Percentiles rank a stretch among this genome's conserved stretches.
These are phyloP conservation scores for Blastobotrys serpentis DNA, from an alignment of 1,139 yeast species.

Conservation along the genomic window DNA sequence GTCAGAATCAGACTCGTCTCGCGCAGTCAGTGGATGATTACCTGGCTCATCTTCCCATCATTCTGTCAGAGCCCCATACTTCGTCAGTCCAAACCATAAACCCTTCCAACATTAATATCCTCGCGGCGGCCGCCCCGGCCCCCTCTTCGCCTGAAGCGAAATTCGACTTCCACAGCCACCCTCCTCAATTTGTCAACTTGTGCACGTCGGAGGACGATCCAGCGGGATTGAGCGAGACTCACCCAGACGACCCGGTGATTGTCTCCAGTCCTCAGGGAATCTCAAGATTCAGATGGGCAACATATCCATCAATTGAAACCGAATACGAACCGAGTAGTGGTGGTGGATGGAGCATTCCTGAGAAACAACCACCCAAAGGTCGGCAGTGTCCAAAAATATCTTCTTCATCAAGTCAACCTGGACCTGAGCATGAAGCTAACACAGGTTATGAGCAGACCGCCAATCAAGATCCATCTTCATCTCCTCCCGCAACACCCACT, in stretches of 20 bases:
- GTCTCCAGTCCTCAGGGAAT: no score
- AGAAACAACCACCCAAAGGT: not conserved
- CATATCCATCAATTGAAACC: no score
- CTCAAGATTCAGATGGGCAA: no score
- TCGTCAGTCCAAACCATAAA: not conserved
- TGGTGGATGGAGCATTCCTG: no score
- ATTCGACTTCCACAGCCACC: not conserved
- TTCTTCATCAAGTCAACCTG: conserved; percentile 10
- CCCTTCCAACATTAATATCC: not conserved
- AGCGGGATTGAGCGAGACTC: no score
- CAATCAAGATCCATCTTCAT: no score
- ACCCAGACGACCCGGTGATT: no score
- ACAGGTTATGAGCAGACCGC: no score
- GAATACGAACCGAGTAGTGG: not conserved
- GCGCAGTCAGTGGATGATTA: not conserved
- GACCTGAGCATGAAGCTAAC: conserved; percentile 12
- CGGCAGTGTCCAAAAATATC: not conserved
- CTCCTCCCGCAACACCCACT: no score
- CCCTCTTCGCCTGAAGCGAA: not conserved
- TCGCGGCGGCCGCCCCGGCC: not conserved
- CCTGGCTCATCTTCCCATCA: not conserved
- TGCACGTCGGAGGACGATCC: not conserved
- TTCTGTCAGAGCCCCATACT: no score
- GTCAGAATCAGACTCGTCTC: not conserved
- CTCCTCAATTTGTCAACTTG: not conserved